Percentiles rank a stretch among this genome's conserved stretches.
These are phyloP conservation scores for Penicillium vulpinum DNA, from an alignment of 2,329 filamentous ascomycete species.

Conservation along the genomic window DNA sequence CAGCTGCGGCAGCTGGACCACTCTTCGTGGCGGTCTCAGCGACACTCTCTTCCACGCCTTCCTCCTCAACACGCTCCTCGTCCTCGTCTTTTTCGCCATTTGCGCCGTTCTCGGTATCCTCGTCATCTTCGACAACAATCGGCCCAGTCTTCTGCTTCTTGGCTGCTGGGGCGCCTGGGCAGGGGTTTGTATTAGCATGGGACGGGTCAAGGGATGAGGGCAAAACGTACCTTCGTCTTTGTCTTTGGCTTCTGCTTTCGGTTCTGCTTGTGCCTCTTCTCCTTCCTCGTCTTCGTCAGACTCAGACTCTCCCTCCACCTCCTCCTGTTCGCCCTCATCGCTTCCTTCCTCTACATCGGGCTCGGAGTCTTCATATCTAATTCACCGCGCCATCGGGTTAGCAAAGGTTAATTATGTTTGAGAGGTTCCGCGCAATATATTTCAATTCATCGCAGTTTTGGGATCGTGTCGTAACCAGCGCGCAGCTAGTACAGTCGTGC, in stretches of 20 bases:
- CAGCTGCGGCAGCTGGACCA: conserved; percentile 35
- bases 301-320: conserved; percentile 31
- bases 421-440: neutral
- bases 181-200: neutral
- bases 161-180: conserved; percentile 26
- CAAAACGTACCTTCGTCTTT: conserved; percentile 20
- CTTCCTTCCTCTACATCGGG: conserved; percentile 31
- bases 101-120: conserved; percentile 23
- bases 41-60: conserved; percentile 26
- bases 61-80: conserved; percentile 19
- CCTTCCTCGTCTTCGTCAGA: conserved; percentile 29
- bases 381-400: neutral
- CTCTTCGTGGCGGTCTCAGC: conserved; percentile 35
- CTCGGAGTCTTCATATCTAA: conserved; percentile 40
- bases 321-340: conserved; percentile 33
- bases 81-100: conserved; percentile 22
- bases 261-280: conserved; percentile 13
- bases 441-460: too few relatives aligned
- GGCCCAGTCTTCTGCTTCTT: conserved; percentile 38
- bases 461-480: neutral
- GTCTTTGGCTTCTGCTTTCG: conserved; percentile 5
- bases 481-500: neutral
- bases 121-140: conserved; percentile 16
- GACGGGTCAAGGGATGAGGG: neutral
- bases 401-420: conserved; percentile 6